Evolutionary conservation across 139 green algal genomes (phyloP), one percentile per base, ranked within the genome.

Genomic region (Zygnema cylindricum): DNA sequence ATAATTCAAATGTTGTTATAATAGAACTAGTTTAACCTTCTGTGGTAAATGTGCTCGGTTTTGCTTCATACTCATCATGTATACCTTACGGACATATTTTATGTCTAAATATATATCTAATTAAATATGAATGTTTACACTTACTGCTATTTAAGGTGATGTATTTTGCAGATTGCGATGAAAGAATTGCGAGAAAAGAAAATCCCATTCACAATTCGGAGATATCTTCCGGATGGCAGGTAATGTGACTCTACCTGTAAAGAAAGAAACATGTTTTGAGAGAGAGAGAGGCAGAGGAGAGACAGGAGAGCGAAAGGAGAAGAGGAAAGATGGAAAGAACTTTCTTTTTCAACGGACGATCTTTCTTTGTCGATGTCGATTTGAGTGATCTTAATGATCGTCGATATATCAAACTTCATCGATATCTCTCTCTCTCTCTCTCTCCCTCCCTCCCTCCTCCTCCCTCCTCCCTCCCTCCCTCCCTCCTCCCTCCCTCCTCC

Each of bases 201-300:
- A 88, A 98, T 99, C 71, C 97, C 97, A 0, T 99, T 99, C 93
- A 99, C 94, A n/a, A 97, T 99, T 2, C 91, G 97, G 57, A 92
- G 97, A 63, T 63, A 63, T 16, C 7, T 25, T 63, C 16, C 16
- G 49, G 49, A 63, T 63, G 49, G 16, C 7, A 16, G 49, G 7
- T 63, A 7, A 63, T 63, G 7, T 63, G 16, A 7, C 49, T 25
- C 16, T 63, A 7, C 49, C 49, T 16, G 16, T 16, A 63, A 63
- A 63, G 16, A 16, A 16, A 25, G 49, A 63, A 63, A 25, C 7
- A 63, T 63, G 16, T 25, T 16, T 16, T 63, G 7, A 63, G 16
- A 7, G 49, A 63, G 16, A 7, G 7, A 63, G 7, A 63, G 7
- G 16, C 7, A 25, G 49, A 25, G 16, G 49, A 25, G 49, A 63